Evolutionary conservation across 495 filamentous ascomycete species (phyloP), one percentile per base, ranked within the genome.

Genomic region (Aspergillus indologenus): DNA sequence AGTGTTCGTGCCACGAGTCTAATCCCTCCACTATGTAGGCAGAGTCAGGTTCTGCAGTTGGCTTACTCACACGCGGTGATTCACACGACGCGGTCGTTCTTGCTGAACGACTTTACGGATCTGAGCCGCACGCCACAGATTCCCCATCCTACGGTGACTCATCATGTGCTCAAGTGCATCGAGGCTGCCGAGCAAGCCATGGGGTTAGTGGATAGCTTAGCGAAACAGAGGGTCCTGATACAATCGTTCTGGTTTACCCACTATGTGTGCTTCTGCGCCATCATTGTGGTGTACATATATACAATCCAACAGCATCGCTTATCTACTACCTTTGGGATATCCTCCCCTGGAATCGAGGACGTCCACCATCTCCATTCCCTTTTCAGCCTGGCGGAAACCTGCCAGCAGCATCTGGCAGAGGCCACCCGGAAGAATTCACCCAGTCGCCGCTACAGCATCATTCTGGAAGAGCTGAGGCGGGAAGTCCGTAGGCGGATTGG

Each of bases 41-140:
- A 86, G 65, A 78, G 75, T 26, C 76, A 75, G 43, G 75, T 84
- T n/a, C 68, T 86, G 14, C 74, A 74, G 51, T 66, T 85, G 20
- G 76, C 82, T 14, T 78, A 81, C 58, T 73, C 70, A 5, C 81
- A 85, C 56, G 79, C 80, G 4, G 73, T 78, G 54, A 84, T 86
- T 34, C 76, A 85, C 31, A 69, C 79, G 9, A 80, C 74, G n/a
- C 76, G 84, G n/a, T 81, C 79, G 44, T 81, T 84, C 24, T 71
- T 86, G 23, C 66, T 85, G 11, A 77, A 73, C 53, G 78, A 81
- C 55, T 81, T 81, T 55, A 75, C 78, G 20, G 72, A 80, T 57
- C 65, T 78, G 18, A 73, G 69, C 55, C 71, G 72, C 24, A 55
- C 71, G 31, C 68, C 73, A 11, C 51, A 58, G 58, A 64, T 70